Conservation (phyloP, 2,329 filamentous ascomycete species). For the Cercospora beticola region DNA sequence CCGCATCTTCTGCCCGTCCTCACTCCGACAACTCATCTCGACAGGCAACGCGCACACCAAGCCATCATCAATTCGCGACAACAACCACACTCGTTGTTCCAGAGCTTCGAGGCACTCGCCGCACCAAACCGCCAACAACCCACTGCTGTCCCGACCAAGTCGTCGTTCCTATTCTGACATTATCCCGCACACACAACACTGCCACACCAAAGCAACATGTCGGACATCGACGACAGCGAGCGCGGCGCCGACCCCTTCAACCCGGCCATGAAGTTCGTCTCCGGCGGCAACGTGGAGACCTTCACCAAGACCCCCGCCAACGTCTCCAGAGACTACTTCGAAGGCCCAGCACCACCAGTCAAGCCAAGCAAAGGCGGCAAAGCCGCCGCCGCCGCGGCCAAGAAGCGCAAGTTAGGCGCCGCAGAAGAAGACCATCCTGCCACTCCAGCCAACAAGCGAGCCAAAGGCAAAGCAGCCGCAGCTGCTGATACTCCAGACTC, state of each 20-base stretch:
- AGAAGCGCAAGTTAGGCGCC: conserved; percentile 20
- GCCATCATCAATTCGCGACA: background rate
- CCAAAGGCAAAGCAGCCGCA: background rate
- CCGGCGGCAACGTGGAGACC: conserved; percentile 15
- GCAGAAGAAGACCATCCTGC: background rate
- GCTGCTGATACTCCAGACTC: background rate
- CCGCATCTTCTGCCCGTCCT: background rate
- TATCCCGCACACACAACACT: background rate
- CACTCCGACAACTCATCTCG: background rate
- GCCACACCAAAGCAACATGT: background rate
- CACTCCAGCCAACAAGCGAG: conserved; percentile 9
- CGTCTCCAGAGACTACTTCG: conserved; percentile 20
- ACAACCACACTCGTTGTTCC: background rate
- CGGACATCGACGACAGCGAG: conserved; percentile 2
- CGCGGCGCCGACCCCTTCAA: conserved; percentile 12
- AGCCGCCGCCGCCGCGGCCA: background rate
- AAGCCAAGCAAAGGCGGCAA: conserved; percentile 1
- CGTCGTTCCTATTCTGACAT: background rate
- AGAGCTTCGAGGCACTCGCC: background rate
- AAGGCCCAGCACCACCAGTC: conserved; percentile 5
- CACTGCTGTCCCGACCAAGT: background rate
- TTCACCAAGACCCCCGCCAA: conserved; percentile 28
- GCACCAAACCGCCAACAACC: background rate
- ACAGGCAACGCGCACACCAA: background rate
- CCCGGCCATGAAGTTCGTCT: conserved; percentile 20